These are phyloP conservation scores for Naganishia onofrii DNA, from an alignment of 768 basidiomycete genomes.

Conservation along the genomic window DNA sequence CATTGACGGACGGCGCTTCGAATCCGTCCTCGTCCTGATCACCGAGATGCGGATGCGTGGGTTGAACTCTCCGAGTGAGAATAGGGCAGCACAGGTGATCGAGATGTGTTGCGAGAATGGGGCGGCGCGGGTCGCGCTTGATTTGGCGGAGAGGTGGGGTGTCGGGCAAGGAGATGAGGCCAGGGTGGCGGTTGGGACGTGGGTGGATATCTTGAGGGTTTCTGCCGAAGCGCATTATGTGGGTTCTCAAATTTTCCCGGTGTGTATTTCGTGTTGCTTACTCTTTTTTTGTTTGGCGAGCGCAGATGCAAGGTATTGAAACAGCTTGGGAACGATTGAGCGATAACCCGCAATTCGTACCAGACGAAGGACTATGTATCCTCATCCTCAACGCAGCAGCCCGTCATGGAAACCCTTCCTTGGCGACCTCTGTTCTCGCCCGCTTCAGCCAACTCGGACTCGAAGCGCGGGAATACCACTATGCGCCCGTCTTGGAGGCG, in stretches of 20 bases:
- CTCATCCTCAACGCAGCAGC: conserved; percentile 71
- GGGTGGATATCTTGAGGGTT: conserved; percentile 67
- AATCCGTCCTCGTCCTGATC: conserved; percentile 64
- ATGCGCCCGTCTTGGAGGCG: conserved; percentile 73
- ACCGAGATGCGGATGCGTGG: conserved; percentile 61
- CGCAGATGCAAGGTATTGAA: conserved; percentile 66
- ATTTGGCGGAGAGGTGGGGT: conserved; percentile 67
- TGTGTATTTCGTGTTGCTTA: too few relatives aligned
- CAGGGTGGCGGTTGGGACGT: conserved; percentile 58
- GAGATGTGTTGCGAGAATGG: conserved; percentile 59
- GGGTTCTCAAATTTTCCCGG: too few relatives aligned
- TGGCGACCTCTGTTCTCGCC: conserved; percentile 67
- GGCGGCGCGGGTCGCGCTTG: conserved; percentile 67
- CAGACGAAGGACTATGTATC: conserved; percentile 72
- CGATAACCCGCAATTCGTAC: conserved; percentile 58
- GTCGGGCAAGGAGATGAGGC: conserved; percentile 57
- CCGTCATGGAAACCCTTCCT: conserved; percentile 66
- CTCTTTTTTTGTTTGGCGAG: not conserved
- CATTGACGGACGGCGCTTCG: conserved; percentile 60
- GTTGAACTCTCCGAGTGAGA: conserved; percentile 56
- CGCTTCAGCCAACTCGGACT: conserved; percentile 59
- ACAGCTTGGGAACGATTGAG: conserved; percentile 65
- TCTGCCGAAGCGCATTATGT: conserved; percentile 70
- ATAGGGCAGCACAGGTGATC: conserved; percentile 60
- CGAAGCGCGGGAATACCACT: conserved; percentile 67